A percentile compares a stretch with the other conserved stretches of the same genome.
These are phyloP conservation scores for Vanrija sp. DNA, from an alignment of 1,284 basidiomycete species.

Conservation along the genomic window DNA sequence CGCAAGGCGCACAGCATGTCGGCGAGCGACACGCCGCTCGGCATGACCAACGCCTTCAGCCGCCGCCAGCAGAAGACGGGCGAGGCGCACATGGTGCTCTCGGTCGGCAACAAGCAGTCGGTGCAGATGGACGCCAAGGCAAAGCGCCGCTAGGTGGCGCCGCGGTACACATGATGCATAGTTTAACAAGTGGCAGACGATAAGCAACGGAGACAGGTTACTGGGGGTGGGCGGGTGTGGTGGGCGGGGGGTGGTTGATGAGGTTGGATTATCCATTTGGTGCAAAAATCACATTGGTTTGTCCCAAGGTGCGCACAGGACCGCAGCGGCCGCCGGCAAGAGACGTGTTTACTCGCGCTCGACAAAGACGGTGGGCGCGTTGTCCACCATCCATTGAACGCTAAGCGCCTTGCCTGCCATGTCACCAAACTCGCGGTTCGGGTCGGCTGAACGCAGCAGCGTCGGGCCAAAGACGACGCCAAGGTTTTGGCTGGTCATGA, in stretches of 20 bases:
- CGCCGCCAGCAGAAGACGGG: conserved; percentile 85
- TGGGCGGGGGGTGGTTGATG: neutral
- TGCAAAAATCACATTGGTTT: neutral
- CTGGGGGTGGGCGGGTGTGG: neutral
- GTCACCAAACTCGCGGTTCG: conserved; percentile 85
- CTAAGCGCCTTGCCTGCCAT: conserved; percentile 83
- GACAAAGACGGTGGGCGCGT: conserved; percentile 59
- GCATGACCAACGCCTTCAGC: conserved; percentile 87
- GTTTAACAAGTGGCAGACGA: neutral
- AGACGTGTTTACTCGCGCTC: neutral
- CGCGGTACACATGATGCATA: conserved; percentile 1
- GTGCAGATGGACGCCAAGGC: conserved; percentile 39
- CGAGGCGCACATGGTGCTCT: conserved; percentile 88
- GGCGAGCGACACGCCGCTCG: conserved; percentile 85
- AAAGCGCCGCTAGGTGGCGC: too few relatives aligned
- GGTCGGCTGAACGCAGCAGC: conserved; percentile 82
- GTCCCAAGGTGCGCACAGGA: neutral
- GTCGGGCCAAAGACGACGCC: conserved; percentile 99
- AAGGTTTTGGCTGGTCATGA: conserved; percentile 92
- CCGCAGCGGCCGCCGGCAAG: neutral
- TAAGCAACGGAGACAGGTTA: neutral
- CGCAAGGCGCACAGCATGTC: conserved; percentile 85
- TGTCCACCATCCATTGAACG: conserved; percentile 86
- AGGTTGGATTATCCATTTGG: neutral
- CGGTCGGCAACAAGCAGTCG: conserved; percentile 86